A percentile compares a stretch with the other conserved stretches of the same genome.
phyloP scores from a whole-genome alignment of 2,329 filamentous ascomycete genomes.

The Hymenoscyphus scutula region DNA sequence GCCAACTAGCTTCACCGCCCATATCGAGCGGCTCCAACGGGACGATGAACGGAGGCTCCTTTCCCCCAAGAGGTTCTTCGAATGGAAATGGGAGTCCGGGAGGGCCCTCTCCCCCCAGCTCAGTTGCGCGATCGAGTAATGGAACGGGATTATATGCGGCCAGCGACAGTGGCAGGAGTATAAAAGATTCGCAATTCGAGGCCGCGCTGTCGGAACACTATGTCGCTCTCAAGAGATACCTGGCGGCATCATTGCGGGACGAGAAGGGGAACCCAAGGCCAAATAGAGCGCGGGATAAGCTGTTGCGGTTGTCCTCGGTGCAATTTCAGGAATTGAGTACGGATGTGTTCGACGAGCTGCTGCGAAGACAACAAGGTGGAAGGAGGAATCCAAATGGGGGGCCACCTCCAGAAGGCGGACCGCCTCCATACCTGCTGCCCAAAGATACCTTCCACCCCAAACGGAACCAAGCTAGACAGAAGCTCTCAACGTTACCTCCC shows the following conservation, averaged over 20 bases:
- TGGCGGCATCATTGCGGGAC: slow-evolving; percentile 68
- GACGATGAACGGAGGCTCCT: slow-evolving; percentile 59
- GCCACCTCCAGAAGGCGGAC: slow-evolving; percentile 43
- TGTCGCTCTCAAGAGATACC: slow-evolving; percentile 63
- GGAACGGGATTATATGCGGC: slow-evolving; percentile 68
- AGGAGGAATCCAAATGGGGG: slow-evolving; percentile 52
- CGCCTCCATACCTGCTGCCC: slow-evolving; percentile 76
- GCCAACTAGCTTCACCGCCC: slow-evolving; percentile 66
- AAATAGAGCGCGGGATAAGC: slow-evolving; percentile 91
- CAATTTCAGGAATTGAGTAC: slow-evolving; percentile 98
- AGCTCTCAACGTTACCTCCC: slow-evolving; percentile 83
- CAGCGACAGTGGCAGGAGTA: slow-evolving; percentile 62
- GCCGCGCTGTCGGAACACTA: slow-evolving; percentile 76
- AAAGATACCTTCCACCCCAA: slow-evolving; percentile 92
- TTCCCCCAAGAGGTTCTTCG: slow-evolving; percentile 46
- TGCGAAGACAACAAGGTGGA: slow-evolving; percentile 74
- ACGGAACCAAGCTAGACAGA: slow-evolving; percentile 94
- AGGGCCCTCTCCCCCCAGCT: slow-evolving; percentile 81
- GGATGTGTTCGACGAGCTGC: slow-evolving; percentile 93
- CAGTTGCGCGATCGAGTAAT: slow-evolving; percentile 80
- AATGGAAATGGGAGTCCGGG: slow-evolving; percentile 46
- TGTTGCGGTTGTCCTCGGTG: slow-evolving; percentile 81
- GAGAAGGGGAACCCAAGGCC: slow-evolving; percentile 71
- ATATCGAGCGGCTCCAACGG: slow-evolving; percentile 62
- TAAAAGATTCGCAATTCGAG: slow-evolving; percentile 64